Evolutionary conservation across 768 basidiomycete species (phyloP).

Genomic region (Serendipita sp.): DNA sequence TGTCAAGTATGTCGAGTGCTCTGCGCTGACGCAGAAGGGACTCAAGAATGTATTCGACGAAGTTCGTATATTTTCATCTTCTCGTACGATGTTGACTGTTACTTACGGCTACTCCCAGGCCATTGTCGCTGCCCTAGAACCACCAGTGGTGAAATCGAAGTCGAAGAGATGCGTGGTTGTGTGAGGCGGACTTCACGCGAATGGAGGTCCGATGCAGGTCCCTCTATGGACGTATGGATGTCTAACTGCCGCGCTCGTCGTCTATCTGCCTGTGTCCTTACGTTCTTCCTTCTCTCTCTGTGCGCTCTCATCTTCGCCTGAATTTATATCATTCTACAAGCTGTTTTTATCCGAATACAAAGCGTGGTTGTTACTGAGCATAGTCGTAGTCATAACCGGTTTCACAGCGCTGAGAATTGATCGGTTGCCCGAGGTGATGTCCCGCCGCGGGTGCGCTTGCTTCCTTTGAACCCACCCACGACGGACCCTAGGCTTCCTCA

Average conservation of each 20-base stretch:
- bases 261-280: background rate
- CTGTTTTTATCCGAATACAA: background rate
- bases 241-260: background rate
- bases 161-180: conserved; percentile 69
- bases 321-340: conserved; percentile 5
- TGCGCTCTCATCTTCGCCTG: background rate
- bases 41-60: conserved; percentile 99
- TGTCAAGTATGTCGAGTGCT: conserved; percentile 99
- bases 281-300: background rate
- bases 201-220: background rate
- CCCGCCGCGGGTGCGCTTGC: background rate
- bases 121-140: conserved; percentile 96
- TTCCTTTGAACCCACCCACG: background rate
- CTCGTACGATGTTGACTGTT: conserved; percentile 1
- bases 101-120: conserved; percentile 36
- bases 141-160: conserved; percentile 78
- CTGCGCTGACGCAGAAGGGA: conserved; percentile 96
- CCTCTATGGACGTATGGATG: too few species aligned
- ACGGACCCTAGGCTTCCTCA: too few species aligned
- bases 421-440: background rate
- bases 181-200: conserved; percentile 27
- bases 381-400: too few species aligned
- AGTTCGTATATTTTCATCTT: conserved; percentile 35
- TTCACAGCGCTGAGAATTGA: too few species aligned
- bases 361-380: too few species aligned